Evolutionary conservation across 2,329 filamentous ascomycete genomes (phyloP), one percentile per base, ranked within the genome.

Genomic region (Aspergillus quadricinctus): DNA sequence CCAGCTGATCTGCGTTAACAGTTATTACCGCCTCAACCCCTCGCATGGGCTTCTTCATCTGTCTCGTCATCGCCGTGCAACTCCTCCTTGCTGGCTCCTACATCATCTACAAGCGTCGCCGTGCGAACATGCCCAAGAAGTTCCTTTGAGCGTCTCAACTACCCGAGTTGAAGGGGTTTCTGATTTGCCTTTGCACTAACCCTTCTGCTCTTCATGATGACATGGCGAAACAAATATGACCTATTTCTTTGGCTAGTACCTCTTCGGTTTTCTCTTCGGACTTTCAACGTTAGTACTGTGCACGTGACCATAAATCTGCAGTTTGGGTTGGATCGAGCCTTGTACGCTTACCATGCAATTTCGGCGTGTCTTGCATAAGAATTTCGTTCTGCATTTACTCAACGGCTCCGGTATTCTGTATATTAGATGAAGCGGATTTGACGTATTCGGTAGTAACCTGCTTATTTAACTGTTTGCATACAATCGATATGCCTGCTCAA

Each of bases 51-150:
- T 79, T 82, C 54, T 82, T 87, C 64, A 83, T 96, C 61, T 81
- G 88, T 66, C 77, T 92, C 57, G 81, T 96, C 57, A 78, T 96
- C 55, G 86, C 83, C 19, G 85, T 90, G 61, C 92, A 97, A 75
- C 69, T 89, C 50, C 70, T 91, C 62, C 78, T 95, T 31, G 84
- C 84, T 0, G 84, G 75, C 2, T 83, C 80, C 1, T 96, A 92
- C 69, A 72, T 90, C 40, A 70, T 87, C 57, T 96, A 96, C 77
- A 96, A 96, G 82, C 83, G 86, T 65, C 86, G 88, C 69, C 84
- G 88, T 75, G 81, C 83, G 41, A 85, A 81, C 61, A 84, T 86
- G 73, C 90, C 90, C n/a, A 96, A 96, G 82, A 97, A 97, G 78
- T 97, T 92, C 74, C 77, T 96, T 70, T 96, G 79, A 70, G 57